phyloP scores from a whole-genome alignment of 2,329 filamentous ascomycete species.

The Fusarium albidum region DNA sequence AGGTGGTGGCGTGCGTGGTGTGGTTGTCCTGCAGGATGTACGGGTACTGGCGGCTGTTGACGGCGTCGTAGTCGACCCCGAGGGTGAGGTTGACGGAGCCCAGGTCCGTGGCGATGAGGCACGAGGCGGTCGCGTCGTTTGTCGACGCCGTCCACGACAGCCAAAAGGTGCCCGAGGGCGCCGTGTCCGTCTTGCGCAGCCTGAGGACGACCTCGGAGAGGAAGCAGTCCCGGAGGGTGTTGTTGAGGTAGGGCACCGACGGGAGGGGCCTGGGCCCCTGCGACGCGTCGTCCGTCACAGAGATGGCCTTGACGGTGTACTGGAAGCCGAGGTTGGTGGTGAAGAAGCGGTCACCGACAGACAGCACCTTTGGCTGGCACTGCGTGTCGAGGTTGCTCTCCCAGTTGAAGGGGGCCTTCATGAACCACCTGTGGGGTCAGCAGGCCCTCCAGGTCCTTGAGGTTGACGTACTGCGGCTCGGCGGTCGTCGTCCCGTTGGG shows the following conservation, averaged over 20 bases:
- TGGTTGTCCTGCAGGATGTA: constrained; percentile 21
- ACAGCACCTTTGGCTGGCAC: constrained; percentile 18
- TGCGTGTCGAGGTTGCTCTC: constrained; percentile 6
- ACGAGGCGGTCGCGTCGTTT: constrained; percentile 2
- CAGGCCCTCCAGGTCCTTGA: too few species aligned
- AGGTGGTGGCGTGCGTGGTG: constrained; percentile 15
- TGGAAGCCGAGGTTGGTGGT: constrained; percentile 5
- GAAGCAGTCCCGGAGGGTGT: constrained; percentile 13
- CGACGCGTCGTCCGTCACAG: not conserved
- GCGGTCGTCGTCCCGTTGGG: constrained; percentile 8
- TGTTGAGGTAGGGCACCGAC: constrained; percentile 15
- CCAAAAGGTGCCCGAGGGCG: constrained; percentile 8
- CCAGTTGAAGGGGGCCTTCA: constrained; percentile 24
- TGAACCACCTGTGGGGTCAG: constrained; percentile 30
- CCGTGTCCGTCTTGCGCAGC: constrained; percentile 7
- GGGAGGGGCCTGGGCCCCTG: not conserved
- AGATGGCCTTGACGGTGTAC: constrained; percentile 20
- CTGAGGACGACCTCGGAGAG: not conserved
- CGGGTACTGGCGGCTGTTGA: constrained; percentile 6
- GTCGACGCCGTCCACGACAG: constrained; percentile 12
- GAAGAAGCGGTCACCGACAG: constrained; percentile 25
- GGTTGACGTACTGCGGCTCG: not conserved
- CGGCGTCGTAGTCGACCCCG: constrained; percentile 7
- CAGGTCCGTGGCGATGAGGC: not conserved
- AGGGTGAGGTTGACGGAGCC: constrained; percentile 18